Evolutionary conservation across 371 early-diverging fungal genomes (phyloP).

Genomic region (Aphelidium insulamus): DNA sequence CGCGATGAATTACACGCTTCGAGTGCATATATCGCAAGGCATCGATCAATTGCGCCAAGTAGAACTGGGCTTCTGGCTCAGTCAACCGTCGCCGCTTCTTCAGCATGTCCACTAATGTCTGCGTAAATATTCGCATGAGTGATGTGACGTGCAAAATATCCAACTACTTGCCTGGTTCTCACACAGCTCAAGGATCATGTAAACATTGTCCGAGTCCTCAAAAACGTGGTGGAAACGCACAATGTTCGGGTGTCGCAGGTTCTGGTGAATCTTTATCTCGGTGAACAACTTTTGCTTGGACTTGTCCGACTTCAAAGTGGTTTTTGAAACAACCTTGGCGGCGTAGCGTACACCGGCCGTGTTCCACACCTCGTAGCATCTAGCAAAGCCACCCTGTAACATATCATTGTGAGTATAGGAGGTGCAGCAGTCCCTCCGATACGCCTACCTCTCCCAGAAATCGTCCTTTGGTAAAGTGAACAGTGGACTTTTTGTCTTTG

Average conservation of each 20-base stretch:
- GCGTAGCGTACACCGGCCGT: constrained; percentile 26
- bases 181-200: constrained; percentile 88
- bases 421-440: not conserved
- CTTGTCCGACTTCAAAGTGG: constrained; percentile 26
- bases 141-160: not conserved
- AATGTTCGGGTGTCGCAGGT: constrained; percentile 54
- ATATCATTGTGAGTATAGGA: not conserved
- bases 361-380: constrained; percentile 42
- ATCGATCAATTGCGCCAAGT: constrained; percentile 57
- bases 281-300: constrained; percentile 42
- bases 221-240: constrained; percentile 67
- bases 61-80: constrained; percentile 75
- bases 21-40: constrained; percentile 75
- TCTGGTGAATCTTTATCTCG: constrained; percentile 74
- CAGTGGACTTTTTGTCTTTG: constrained; percentile 4
- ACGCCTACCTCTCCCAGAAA: constrained; percentile 3
- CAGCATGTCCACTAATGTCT: constrained; percentile 65
- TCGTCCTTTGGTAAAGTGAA: constrained; percentile 1
- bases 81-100: constrained; percentile 49
- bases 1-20: constrained; percentile 75
- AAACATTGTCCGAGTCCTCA: constrained; percentile 71
- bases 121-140: constrained; percentile 3
- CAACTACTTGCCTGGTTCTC: constrained; percentile 40
- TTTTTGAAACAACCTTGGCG: constrained; percentile 54
- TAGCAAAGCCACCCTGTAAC: constrained; percentile 71